These are phyloP conservation scores for Boletus rex-veris DNA, from an alignment of 768 basidiomycete genomes.

Conservation along the genomic window DNA sequence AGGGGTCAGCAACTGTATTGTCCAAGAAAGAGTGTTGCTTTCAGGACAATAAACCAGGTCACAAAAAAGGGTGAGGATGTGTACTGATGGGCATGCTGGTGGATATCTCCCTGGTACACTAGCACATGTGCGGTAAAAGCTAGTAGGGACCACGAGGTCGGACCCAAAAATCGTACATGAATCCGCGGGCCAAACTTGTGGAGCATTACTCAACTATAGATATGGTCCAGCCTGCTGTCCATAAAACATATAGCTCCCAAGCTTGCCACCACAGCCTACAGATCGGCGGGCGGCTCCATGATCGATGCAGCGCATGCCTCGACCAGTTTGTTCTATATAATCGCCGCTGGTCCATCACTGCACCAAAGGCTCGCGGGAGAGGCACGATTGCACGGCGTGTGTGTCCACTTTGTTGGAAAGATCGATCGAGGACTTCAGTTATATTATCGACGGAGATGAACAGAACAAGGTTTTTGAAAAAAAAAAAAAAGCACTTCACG, in stretches of 20 bases:
- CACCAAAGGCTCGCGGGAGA: constrained; percentile 19
- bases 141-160: too few relatives aligned
- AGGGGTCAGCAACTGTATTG: too few relatives aligned
- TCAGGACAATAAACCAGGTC: too few relatives aligned
- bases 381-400: not conserved
- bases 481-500: not conserved
- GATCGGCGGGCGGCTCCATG: not conserved
- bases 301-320: not conserved
- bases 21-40: too few relatives aligned
- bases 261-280: not conserved
- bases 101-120: too few relatives aligned
- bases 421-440: not conserved
- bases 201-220: not conserved
- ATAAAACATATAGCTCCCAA: not conserved
- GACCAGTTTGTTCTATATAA: not conserved
- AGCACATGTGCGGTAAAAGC: too few relatives aligned
- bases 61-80: too few relatives aligned
- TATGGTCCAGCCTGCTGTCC: not conserved
- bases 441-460: not conserved
- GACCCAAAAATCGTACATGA: not conserved
- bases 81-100: too few relatives aligned
- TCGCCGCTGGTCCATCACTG: not conserved
- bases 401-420: not conserved
- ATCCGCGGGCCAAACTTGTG: not conserved
- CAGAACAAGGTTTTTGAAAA: too few relatives aligned